These are phyloP conservation scores for Globisporangium paroecandrum DNA, from an alignment of 352 stramenopile species.

Conservation along the genomic window DNA sequence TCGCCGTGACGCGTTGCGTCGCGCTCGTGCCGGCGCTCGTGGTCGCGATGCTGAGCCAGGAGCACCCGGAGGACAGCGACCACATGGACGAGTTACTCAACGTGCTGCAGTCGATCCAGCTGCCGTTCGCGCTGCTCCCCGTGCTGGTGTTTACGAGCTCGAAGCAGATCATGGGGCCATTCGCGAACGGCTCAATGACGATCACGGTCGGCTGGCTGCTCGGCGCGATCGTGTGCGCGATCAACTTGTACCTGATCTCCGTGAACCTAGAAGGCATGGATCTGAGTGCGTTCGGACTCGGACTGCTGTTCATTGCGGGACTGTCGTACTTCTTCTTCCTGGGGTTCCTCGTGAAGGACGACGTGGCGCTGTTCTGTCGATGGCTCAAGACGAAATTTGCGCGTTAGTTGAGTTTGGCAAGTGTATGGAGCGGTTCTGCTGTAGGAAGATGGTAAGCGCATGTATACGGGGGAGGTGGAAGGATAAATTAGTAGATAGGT, in stretches of 20 bases:
- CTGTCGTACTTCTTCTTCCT: constrained; percentile 72
- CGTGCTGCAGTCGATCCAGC: constrained; percentile 90
- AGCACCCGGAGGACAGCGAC: constrained; percentile 79
- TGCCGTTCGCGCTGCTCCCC: constrained; percentile 90
- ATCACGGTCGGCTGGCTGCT: constrained; percentile 55
- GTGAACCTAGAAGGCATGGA: constrained; percentile 56
- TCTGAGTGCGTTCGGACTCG: constrained; percentile 32
- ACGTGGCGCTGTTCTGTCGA: constrained; percentile 27
- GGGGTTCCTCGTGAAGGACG: constrained; percentile 52
- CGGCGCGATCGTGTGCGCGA: constrained; percentile 57
- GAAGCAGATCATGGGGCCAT: constrained; percentile 75
- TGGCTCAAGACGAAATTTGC: constrained; percentile 23
- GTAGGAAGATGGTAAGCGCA: background rate
- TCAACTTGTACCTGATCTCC: constrained; percentile 78
- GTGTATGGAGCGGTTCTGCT: no score
- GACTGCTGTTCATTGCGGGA: constrained; percentile 29
- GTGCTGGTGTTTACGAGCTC: constrained; percentile 87
- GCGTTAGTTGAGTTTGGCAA: background rate
- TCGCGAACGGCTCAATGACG: constrained; percentile 47
- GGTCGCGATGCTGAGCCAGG: constrained; percentile 84
- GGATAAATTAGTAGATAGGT: constrained; percentile 11
- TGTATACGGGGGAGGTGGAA: background rate
- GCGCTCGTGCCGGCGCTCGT: constrained; percentile 87
- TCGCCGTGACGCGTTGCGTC: constrained; percentile 86
- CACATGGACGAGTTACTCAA: constrained; percentile 90